Base-by-base conservation (phyloP, 768 basidiomycete species). In the Cytidiella melzeri region DNA sequence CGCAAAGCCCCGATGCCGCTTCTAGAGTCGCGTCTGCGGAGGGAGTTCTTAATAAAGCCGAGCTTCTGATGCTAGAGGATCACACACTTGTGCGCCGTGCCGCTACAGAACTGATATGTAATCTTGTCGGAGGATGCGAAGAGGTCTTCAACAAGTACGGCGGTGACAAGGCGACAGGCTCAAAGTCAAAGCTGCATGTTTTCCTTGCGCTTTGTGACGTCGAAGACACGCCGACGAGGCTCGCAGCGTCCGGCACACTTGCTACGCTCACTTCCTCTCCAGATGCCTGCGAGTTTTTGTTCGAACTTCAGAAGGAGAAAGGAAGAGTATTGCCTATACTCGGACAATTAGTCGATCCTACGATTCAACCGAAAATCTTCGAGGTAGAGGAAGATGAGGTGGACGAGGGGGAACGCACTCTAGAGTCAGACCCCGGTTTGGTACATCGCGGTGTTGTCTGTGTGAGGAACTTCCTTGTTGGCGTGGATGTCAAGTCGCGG, bases 201-300 rank as follows among this genome's bases (percentile, higher is more conserved):
- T 66, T 98, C 19, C 64, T 95, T 36, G 92, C 93, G 4, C 69
- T 99, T 40, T 85, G 88, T 2, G 87, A 93, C 54, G 81, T 91
- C 12, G 84, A 92, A 21, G 96, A 99, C 67, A 45, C 83, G 7
- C 79, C 80, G 5, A 99, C 95, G 2, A 79, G 87, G 27, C 64
- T 90, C 13, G 95, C 95, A n/a, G 91, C 94, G 1, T 83, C 89
- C 0, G 95, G 94, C 15, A 88, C 92, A 2, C 70, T 97, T 36
- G 92, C 95, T 4, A 84, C 83, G 24, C 66, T 99, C 47, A 85
- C 86, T 1, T 71, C 74, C 21, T 77, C 82, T 0, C 71, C 74
- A 1, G 68, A 68, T 25, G 81, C 80, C 10, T 92, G 90, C 60
- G 61, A 65, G 5, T 69, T 73, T 2, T 67, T 95, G n/a, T 61